Base-by-base conservation (phyloP, 768 basidiomycete species). In the Guyanaporus albipodus region DNA sequence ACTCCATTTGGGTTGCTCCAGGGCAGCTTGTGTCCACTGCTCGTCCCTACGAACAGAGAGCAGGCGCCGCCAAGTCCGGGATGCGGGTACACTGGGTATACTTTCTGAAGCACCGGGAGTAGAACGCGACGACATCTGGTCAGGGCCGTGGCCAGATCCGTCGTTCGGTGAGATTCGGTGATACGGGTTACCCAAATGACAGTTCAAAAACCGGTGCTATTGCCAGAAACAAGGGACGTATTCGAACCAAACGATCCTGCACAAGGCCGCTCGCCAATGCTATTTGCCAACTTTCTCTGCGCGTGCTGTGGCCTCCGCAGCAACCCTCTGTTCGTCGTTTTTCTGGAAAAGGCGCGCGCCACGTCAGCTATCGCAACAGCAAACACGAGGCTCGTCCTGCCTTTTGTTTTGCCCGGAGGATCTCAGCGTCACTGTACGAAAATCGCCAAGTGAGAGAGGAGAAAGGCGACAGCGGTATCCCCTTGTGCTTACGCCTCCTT, bases 341-440 rank as follows among this genome's bases (percentile, higher is more conserved):
- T 79, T 79, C 80, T 82, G 53, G 29, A 42, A 26, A 36, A 32
- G n/a, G n/a, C n/a, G n/a, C 41, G 35, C 21, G 14, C 47, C 36
- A 28, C 32, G 46, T 62, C 43, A 48, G 52, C 21, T 26, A 39
- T 40, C 27, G 11, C 2, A 23, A 37, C 41, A 29, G 38, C 22
- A 19, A 40, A 24, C 51, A 46, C 38, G 44, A 52, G 53, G 41
- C 31, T 33, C 33, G 19, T 14, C 72, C 33, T 68, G 82, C 87
- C 83, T 84, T 87, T 64, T 90, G 87, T 64, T 91, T 91, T 50
- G 80, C 79, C 46, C 83, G 76, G 49, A 91, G 64, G 36, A 78
- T 77, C 57, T 83, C 83, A 34, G 88, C 87, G 65, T 91, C 87
- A 48, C 88, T 91, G 60, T 39, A 50, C 29, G 61, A 50, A 53